These are phyloP conservation scores for Ustanciosporium gigantosporum DNA, from an alignment of 1,284 basidiomycete genomes.

Conservation along the genomic window DNA sequence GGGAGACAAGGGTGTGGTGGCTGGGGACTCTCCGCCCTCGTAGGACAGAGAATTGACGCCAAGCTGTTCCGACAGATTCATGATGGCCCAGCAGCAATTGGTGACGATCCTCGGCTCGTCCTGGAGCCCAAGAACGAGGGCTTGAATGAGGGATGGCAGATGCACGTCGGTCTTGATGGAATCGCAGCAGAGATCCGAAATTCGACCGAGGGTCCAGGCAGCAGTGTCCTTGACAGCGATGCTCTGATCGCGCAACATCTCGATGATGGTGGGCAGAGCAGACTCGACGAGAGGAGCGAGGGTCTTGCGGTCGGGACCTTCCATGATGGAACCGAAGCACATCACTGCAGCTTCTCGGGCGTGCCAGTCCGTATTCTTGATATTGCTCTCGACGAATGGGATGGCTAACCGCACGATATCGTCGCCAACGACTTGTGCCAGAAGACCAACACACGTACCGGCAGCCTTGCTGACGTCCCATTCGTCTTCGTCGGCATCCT, in stretches of 20 bases:
- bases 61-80: slow-evolving; percentile 71
- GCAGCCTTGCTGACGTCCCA: slow-evolving; percentile 99
- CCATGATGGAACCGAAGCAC: slow-evolving; percentile 96
- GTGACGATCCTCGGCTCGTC: slow-evolving; percentile 85
- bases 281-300: slow-evolving; percentile 90
- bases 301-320: slow-evolving; percentile 85
- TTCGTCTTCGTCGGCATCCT: slow-evolving; percentile 96
- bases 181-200: slow-evolving; percentile 85
- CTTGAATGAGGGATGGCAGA: slow-evolving; percentile 79
- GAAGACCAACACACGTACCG: slow-evolving; percentile 85
- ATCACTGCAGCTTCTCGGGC: slow-evolving; percentile 94
- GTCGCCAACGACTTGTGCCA: slow-evolving; percentile 89
- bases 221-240: slow-evolving; percentile 92
- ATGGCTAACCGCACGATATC: slow-evolving; percentile 88
- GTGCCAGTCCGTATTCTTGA: slow-evolving; percentile 88
- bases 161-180: slow-evolving; percentile 89
- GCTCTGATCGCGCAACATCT: slow-evolving; percentile 89
- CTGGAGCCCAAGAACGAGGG: slow-evolving; percentile 78
- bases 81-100: slow-evolving; percentile 95
- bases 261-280: slow-evolving; percentile 88
- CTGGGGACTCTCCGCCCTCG: slow-evolving; percentile 62
- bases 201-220: slow-evolving; percentile 94
- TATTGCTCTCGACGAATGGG: slow-evolving; percentile 96
- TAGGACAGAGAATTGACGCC: slow-evolving; percentile 42
- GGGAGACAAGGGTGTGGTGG: slow-evolving; percentile 72